A percentile compares a stretch with the other conserved stretches of the same genome.
Conservation (phyloP, 2,329 filamentous ascomycete genomes). For the Drechslerella stenobrocha region DNA sequence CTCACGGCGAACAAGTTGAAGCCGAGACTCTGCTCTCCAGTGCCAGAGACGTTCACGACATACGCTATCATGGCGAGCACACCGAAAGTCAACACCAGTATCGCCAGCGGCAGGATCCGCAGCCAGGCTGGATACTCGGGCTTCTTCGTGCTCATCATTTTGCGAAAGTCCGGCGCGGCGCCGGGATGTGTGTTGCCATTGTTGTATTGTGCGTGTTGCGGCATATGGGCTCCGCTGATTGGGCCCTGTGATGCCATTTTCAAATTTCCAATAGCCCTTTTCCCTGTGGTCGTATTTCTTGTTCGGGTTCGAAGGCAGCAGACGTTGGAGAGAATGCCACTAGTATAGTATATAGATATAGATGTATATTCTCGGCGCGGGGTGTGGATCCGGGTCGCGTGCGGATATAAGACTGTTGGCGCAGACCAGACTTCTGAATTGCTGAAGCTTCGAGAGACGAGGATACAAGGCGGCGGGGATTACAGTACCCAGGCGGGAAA, state of each 20-base stretch:
- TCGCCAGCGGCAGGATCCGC: constrained; percentile 12
- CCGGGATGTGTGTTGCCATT: not conserved
- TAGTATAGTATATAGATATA: too few species aligned
- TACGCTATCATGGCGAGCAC: constrained; percentile 38
- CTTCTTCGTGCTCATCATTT: constrained; percentile 4
- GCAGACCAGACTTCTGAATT: too few species aligned
- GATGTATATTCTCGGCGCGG: too few species aligned
- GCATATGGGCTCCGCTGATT: not conserved
- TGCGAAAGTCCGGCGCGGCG: constrained; percentile 7
- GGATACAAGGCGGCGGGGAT: too few species aligned
- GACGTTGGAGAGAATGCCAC: too few species aligned
- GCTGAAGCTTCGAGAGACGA: too few species aligned
- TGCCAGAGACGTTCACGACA: not conserved
- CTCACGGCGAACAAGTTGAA: constrained; percentile 41
- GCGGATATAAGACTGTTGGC: too few species aligned
- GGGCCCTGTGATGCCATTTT: constrained; percentile 1
- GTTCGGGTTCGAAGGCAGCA: too few species aligned
- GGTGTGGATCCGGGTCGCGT: too few species aligned
- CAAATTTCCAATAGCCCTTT: not conserved
- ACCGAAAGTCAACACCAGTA: constrained; percentile 21
- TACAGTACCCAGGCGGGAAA: too few species aligned
- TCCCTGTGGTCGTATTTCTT: not conserved
- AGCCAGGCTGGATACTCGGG: constrained; percentile 29
- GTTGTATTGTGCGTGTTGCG: not conserved
- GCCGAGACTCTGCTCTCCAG: constrained; percentile 17